Evolutionary conservation across 2,329 filamentous ascomycete species (phyloP), one percentile per base, ranked within the genome.

Genomic region (Fusarium mexicanum): DNA sequence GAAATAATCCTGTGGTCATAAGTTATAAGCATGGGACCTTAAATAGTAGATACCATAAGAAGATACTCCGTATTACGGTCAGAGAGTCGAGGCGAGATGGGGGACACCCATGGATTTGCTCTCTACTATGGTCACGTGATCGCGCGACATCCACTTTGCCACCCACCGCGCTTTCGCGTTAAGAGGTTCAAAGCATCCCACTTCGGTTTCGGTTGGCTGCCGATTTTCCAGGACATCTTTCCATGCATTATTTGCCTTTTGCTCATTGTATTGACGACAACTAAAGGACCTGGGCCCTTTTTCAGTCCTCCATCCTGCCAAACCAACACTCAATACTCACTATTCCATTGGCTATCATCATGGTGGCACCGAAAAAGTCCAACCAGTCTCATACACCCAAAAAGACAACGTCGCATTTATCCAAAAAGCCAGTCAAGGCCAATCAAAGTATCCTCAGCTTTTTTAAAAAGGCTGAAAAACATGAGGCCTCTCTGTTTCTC

Each of bases 391-490:
- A 75, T 53, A 81, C 80, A 12, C 81, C 82, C 33, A 80, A 74
- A 69, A 84, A 82, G 64, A 64, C 81, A 20, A 57, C 67, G 26
- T 71, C 75, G 6, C 67, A 76, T 33, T 55, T 77, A 9, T 65
- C 78, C n/a, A 84, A 82, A 73, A 84, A 82, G 58, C 78, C 84
- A 8, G 75, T 77, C 26, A 84, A 83, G 44, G 83, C 84, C 2
- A 94, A 93, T 76, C 85, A 86, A 12, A 94, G 91, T 72, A 94
- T 94, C 38, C 83, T 94, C 20, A 94, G 83, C 72, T 95, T 94
- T 81, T 95, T 95, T 79, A 91, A 93, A 78, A 94, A 94, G 78
- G 86, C 89, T 0, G 87, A 90, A 44, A 87, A 88, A 60, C 84
- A 87, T 64, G 87, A 92, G 71, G 84, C 91, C 64, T 85, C 86